Evolutionary conservation across 2,329 filamentous ascomycete species (phyloP), one percentile per base, ranked within the genome.

Genomic region (Phymatotrichopsis omnivora): DNA sequence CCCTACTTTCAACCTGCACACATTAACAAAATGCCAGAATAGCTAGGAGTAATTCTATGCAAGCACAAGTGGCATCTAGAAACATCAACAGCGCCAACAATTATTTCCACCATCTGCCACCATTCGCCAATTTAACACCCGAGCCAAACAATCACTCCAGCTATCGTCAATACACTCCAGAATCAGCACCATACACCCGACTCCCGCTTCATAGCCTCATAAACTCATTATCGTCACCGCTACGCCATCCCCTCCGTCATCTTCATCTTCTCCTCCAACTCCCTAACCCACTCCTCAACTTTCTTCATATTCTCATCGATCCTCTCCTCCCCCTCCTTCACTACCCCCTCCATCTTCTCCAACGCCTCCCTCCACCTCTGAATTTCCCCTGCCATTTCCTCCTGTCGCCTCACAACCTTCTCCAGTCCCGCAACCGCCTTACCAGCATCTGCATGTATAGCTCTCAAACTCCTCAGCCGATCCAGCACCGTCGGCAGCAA

Each of bases 261-360:
- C 56, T 72, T 72, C 62, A 95, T 72, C 64, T 83, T 81, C 58
- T 70, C 74, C 66, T 96, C 89, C 43, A 98, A 65, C 45, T 82
- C 84, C 63, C 82, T 84, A 4, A 96, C 84, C 85, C 87, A 95
- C 30, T 76, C 77, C 56, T 89, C 82, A 51, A 96, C 80, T n/a
- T 82, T 73, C 57, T 81, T 78, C 63, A 87, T 78, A 64, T 98
- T 98, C 39, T 72, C 75, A 54, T 75, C 75, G 68, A 93, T 81
- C 3, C 77, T 73, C 22, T 68, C 68, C 60, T 83, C 80, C 3
- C 81, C 78, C 49, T 81, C 74, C 51, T 70, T 70, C 59, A 96
- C 77, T 20, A 81, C 78, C 44, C 69, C 68, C 63, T 95, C 87
- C 16, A 95, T 75, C 60, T 80, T 83, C 51, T 78, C 76, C 12